Evolutionary conservation across 306 rosid species (phyloP).

Genomic region (Acacia acuminata): DNA sequence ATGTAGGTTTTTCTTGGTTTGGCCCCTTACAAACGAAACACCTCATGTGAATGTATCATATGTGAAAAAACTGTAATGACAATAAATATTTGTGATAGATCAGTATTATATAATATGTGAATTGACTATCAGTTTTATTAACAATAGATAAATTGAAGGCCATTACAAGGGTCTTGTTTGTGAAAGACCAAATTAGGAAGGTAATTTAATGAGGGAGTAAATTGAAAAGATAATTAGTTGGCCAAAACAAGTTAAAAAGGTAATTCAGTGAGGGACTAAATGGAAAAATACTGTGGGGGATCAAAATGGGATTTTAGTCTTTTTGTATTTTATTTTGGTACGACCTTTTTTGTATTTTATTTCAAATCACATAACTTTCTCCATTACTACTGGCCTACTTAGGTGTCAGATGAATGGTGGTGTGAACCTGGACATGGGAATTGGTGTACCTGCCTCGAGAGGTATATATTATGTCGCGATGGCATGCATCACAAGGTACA

Average conservation of each 20-base stretch:
- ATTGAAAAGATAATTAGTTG: not conserved
- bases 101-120: not conserved
- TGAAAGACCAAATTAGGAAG: not conserved
- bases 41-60: not conserved
- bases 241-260: not conserved
- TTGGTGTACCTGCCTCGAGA: conserved; percentile 92
- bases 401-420: conserved; percentile 98
- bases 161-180: not conserved
- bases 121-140: not conserved
- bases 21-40: not conserved
- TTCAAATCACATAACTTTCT: conserved; percentile 5
- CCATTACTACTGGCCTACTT: conserved; percentile 27
- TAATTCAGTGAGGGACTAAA: not conserved
- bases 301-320: not conserved
- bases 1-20: not conserved
- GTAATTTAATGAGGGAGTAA: not conserved
- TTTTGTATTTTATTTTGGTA: not conserved
- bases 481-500: conserved; percentile 98
- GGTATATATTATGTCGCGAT: conserved; percentile 82
- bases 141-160: not conserved
- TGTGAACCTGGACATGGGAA: conserved; percentile 99
- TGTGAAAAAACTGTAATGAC: not conserved
- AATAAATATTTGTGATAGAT: not conserved
- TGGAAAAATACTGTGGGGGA: not conserved
- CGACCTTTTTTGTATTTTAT: not conserved